Conservation (phyloP, 2,329 filamentous ascomycete species). For the Clarireedia sp. region DNA sequence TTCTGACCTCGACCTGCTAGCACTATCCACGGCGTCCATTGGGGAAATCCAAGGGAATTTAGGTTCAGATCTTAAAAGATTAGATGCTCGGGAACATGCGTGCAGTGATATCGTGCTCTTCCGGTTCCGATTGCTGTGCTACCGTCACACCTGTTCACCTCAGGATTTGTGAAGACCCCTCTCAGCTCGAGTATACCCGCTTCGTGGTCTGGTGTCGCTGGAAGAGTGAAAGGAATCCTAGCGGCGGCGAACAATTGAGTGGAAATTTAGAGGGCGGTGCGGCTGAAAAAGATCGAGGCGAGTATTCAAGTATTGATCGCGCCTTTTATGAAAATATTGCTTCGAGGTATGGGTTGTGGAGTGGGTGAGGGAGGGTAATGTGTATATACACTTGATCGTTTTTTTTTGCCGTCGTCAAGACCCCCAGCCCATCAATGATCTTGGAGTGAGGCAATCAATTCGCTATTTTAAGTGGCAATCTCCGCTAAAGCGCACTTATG, state of each 20-base stretch:
- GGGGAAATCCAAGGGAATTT: constrained; percentile 15
- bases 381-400: constrained; percentile 2
- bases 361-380: background rate
- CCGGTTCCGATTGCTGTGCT: constrained; percentile 28
- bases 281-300: background rate
- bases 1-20: constrained; percentile 37
- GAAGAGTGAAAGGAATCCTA: background rate
- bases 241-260: background rate
- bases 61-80: constrained; percentile 14
- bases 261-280: constrained; percentile 3
- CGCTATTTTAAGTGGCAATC: background rate
- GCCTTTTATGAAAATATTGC: background rate
- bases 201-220: constrained; percentile 2
- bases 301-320: background rate
- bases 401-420: background rate
- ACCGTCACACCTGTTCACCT: constrained; percentile 28
- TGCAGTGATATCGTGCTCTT: constrained; percentile 30
- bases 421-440: constrained; percentile 2
- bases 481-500: background rate
- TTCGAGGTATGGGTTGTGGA: background rate
- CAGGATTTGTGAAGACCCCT: constrained; percentile 24
- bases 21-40: constrained; percentile 36
- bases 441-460: constrained; percentile 7
- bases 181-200: constrained; percentile 20
- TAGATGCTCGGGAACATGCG: constrained; percentile 25